Percentiles rank a stretch among this genome's conserved stretches.
Conservation (phyloP, 2,329 filamentous ascomycete species). For the Whalleya microplaca region DNA sequence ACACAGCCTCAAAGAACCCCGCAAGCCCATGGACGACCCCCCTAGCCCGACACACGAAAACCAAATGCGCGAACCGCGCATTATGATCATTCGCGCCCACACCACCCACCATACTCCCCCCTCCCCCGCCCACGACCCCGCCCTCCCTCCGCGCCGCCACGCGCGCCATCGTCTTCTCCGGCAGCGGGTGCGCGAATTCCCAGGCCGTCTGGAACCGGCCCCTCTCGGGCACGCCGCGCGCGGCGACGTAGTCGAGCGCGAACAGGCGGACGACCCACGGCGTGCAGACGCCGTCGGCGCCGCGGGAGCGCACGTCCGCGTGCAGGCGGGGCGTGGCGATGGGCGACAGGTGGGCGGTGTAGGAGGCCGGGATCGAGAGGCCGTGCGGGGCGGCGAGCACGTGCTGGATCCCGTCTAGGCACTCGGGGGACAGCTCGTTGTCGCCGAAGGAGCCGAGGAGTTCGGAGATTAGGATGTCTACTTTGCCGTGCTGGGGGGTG, state of each 20-base stretch:
- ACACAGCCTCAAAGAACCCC: conserved; percentile 95
- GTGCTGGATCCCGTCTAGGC: conserved; percentile 91
- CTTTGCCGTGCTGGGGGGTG: conserved; percentile 61
- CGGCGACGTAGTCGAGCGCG: conserved; percentile 83
- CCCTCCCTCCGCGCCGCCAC: conserved; percentile 62
- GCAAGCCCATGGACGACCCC: conserved; percentile 89
- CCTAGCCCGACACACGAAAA: conserved; percentile 76
- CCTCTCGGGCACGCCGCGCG: conserved; percentile 57
- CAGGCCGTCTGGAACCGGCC: conserved; percentile 75
- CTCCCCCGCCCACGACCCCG: conserved; percentile 68
- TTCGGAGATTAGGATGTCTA: conserved; percentile 94
- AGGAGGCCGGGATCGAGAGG: conserved; percentile 91
- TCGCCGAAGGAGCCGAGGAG: conserved; percentile 94
- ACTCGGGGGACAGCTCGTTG: conserved; percentile 96
- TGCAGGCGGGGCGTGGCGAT: conserved; percentile 86
- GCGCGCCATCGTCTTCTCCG: conserved; percentile 57
- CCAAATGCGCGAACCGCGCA: conserved; percentile 74
- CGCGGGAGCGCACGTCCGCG: conserved; percentile 73
- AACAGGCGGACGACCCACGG: conserved; percentile 95
- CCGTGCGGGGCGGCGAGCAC: conserved; percentile 79
- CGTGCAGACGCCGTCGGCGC: conserved; percentile 76
- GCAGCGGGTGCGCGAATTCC: conserved; percentile 80
- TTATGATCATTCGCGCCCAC: conserved; percentile 92
- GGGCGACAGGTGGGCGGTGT: conserved; percentile 92
- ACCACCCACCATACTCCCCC: conserved; percentile 73